A percentile compares a stretch with the other conserved stretches of the same genome.
These are phyloP conservation scores for Acanthamoeba culbertsoni DNA, from an alignment of 208 protist species.

Conservation along the genomic window DNA sequence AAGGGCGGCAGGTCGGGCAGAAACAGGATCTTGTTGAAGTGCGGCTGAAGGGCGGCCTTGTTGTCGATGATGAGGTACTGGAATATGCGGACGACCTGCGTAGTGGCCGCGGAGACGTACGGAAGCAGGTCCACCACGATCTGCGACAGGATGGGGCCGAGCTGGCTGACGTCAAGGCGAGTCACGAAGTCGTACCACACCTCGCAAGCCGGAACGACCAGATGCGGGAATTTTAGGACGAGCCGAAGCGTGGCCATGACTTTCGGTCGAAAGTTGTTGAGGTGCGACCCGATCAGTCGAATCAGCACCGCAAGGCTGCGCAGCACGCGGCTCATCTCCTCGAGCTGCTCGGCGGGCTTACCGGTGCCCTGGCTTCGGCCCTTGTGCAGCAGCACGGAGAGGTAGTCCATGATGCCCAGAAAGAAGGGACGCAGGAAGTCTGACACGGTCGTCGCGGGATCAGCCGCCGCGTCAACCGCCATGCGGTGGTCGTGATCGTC, in stretches of 20 bases:
- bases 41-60: neutral
- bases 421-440: conserved; percentile 16
- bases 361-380: neutral
- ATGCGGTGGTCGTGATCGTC: neutral
- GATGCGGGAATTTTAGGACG: neutral
- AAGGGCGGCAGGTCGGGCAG: conserved; percentile 52
- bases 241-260: conserved; percentile 70
- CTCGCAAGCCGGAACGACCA: conserved; percentile 20
- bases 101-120: neutral
- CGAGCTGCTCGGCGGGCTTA: neutral
- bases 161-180: conserved; percentile 22
- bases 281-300: neutral
- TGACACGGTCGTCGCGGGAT: neutral
- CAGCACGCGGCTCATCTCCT: conserved; percentile 62
- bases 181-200: conserved; percentile 66
- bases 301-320: conserved; percentile 35
- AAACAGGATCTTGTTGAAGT: conserved; percentile 69
- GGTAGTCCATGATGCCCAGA: conserved; percentile 48
- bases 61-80: conserved; percentile 67
- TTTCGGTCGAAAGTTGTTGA: conserved; percentile 68
- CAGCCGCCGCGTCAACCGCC: neutral
- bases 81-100: conserved; percentile 48
- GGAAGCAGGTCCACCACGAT: conserved; percentile 64
- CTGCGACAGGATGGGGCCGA: conserved; percentile 68
- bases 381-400: neutral